A percentile compares a stretch with the other conserved stretches of the same genome.
phyloP scores from a whole-genome alignment of 2,329 filamentous ascomycete genomes.

The Nannizziopsis arthrosporioides region DNA sequence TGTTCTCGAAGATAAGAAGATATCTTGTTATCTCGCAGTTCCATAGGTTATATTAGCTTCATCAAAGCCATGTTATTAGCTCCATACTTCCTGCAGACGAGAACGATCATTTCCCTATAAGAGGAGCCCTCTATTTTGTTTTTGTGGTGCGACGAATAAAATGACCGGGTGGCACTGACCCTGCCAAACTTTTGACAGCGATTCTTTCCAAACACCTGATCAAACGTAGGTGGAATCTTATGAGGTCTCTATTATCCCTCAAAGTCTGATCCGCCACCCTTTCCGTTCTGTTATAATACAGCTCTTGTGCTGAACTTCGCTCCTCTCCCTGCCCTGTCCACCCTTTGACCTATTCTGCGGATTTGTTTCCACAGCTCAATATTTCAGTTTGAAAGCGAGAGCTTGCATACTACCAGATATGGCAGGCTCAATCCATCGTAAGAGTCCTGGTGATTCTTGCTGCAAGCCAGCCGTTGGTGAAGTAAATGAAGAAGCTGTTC shows the following conservation, averaged over 20 bases:
- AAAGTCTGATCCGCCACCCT: background rate
- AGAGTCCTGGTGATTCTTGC: background rate
- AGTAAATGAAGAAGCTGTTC: background rate
- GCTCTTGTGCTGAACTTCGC: background rate
- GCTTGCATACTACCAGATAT: constrained; percentile 53
- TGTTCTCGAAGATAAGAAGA: too few species aligned
- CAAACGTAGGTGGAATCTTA: constrained; percentile 2
- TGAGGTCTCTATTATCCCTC: background rate
- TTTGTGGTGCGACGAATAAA: too few species aligned
- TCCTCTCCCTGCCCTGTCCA: background rate
- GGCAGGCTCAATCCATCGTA: background rate
- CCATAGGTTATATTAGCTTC: too few species aligned
- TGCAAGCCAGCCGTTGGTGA: background rate
- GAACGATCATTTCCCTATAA: too few species aligned
- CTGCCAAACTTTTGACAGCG: background rate
- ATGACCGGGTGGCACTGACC: too few species aligned
- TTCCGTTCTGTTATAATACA: background rate
- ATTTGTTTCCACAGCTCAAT: background rate
- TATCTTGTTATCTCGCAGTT: too few species aligned
- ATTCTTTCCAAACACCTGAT: background rate
- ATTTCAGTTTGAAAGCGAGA: too few species aligned
- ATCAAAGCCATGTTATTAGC: too few species aligned
- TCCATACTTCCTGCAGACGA: too few species aligned
- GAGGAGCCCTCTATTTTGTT: too few species aligned
- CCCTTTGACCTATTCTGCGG: background rate